Evolutionary conservation across 352 stramenopile genomes (phyloP), one percentile per base, ranked within the genome.

Genomic region (Hyphochytrium catenoides): DNA sequence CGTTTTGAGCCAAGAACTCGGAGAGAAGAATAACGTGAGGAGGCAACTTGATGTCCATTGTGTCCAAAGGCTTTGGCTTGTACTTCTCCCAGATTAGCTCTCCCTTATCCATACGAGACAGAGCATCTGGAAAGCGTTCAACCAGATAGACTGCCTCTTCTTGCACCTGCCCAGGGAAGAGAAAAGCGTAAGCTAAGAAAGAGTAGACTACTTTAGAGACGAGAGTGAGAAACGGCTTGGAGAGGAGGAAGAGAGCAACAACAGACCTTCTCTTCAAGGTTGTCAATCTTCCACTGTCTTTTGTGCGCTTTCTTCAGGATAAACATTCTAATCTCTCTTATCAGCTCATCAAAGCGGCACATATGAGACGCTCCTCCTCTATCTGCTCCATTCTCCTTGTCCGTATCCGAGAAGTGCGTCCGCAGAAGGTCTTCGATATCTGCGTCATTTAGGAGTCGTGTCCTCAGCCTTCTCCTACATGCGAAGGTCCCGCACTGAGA

Each of bases 31-130:
- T 64, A 24, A 75, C 57, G 0, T 56, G 69, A 33, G 66, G 64
- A 0, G 65, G 62, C 8, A 78, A 43, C 2, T 59, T 56, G 46
- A 75, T 61, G n/a, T 45, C 51, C 6, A 31, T 49, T n/a, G 59
- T 75, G 33, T 78, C 55, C 2, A 71, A 41, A 1, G 62, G 65
- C 33, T 68, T 51, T 0, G 65, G 65, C 12, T 51, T 62, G 52
- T 78, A 75, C 49, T 75, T 78, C 55, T 74, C 74, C 0, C 64
- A 62, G 41, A 72, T 58, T n/a, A 74, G 31, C 36, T 75, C 65
- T n/a, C 65, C 62, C 31, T 75, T 72, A 38, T 78, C 65, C 16
- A 75, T 53, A 12, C 58, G 60, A 11, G 57, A 57, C 8, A 75
- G 29, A 6, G 60, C 62, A 11, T 61, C 70, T 31, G 58, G 58